Percentiles rank a stretch among this genome's conserved stretches.
Evolutionary conservation across 2,329 filamentous ascomycete species (phyloP).

Genomic region (Aspergillus flavus): DNA sequence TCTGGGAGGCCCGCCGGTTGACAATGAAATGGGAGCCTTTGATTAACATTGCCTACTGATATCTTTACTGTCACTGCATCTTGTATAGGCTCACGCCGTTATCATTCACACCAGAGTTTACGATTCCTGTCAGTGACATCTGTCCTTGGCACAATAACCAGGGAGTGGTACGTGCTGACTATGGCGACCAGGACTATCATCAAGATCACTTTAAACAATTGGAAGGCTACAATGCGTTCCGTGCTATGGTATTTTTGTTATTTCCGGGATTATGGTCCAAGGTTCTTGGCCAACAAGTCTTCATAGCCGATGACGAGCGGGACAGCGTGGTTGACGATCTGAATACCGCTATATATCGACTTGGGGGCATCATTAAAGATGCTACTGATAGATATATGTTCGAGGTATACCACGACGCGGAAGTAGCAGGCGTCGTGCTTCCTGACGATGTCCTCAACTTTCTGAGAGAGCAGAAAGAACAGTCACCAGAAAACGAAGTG

Average conservation of each 20-base stretch:
- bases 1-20: neutral
- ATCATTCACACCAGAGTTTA: neutral
- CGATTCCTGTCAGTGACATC: neutral
- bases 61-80: neutral
- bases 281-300: no score
- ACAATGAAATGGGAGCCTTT: neutral
- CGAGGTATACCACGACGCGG: no score
- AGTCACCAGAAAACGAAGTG: neutral
- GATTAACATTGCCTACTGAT: neutral
- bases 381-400: no score
- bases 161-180: neutral
- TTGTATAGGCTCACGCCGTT: rapidly evolving
- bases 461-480: neutral
- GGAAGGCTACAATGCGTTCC: no score
- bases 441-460: neutral
- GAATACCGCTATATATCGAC: no score
- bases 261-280: no score
- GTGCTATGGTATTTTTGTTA: no score
- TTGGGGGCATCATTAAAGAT: no score
- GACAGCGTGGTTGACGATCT: no score
- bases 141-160: neutral
- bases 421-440: neutral
- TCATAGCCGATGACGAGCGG: no score
- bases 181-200: no score
- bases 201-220: no score